Percentiles rank a stretch among this genome's conserved stretches.
These are phyloP conservation scores for Botrytis galanthina DNA, from an alignment of 2,329 filamentous ascomycete genomes.

Conservation along the genomic window DNA sequence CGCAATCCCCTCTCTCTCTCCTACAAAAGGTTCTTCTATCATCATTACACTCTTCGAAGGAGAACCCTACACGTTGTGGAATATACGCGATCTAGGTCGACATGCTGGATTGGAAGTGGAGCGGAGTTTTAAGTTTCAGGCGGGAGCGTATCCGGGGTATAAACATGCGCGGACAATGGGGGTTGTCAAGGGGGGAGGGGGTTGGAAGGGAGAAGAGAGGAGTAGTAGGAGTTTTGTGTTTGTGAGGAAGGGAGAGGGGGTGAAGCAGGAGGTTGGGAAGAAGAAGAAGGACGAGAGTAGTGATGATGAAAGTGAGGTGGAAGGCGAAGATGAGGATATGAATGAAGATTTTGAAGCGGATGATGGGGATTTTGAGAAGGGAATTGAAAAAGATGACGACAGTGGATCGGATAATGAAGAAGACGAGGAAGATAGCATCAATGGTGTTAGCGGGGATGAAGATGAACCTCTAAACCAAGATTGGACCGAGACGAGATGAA, in stretches of 20 bases:
- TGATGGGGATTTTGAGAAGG: slow-evolving; percentile 35
- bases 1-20: slow-evolving; percentile 51
- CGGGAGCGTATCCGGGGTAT: slow-evolving; percentile 69
- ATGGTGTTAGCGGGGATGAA: not conserved
- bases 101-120: slow-evolving; percentile 71
- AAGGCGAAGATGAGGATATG: slow-evolving; percentile 33
- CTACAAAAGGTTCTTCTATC: slow-evolving; percentile 53
- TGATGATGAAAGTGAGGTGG: slow-evolving; percentile 29
- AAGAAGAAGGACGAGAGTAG: slow-evolving; percentile 31
- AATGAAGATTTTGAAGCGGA: slow-evolving; percentile 36
- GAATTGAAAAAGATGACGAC: slow-evolving; percentile 28
- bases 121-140: slow-evolving; percentile 67
- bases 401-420: slow-evolving; percentile 17
- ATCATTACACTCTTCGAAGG: slow-evolving; percentile 89
- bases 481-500: slow-evolving; percentile 15
- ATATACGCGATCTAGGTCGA: slow-evolving; percentile 80
- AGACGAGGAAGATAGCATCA: not conserved
- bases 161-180: slow-evolving; percentile 71
- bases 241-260: slow-evolving; percentile 54
- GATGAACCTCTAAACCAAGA: not conserved
- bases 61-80: slow-evolving; percentile 94
- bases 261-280: slow-evolving; percentile 36
- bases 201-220: slow-evolving; percentile 54
- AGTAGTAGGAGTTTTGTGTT: slow-evolving; percentile 60
- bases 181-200: slow-evolving; percentile 50